Evolutionary conservation across 2,329 filamentous ascomycete genomes (phyloP), one percentile per base, ranked within the genome.

Genomic region (Arthroderma sp.): DNA sequence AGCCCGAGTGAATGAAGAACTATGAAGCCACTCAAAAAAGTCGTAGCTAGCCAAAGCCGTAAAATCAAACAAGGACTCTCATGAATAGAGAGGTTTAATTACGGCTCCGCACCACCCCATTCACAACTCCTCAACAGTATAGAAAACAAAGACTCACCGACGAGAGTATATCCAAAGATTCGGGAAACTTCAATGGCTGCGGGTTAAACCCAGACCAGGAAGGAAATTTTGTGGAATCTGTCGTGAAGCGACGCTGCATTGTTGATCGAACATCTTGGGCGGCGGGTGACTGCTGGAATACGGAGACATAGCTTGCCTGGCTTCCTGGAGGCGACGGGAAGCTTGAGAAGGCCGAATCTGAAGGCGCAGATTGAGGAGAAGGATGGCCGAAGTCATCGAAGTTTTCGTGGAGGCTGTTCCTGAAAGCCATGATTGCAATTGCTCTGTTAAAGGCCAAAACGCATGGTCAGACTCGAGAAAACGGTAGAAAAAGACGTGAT

Each of bases 171-270:
- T 75, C 73, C 48, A 70, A 49, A 40, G 69, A 68, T 59, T 78
- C 75, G 39, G 72, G 68, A 43, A 71, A 63, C 58, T 73, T 72
- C 48, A 67, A 62, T 43, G 72, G 62, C 56, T 74, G 69, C 60
- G 39, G 38, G 43, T 72, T 75, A 58, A 88, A 68, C 50, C 77
- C 75, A 47, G 74, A 77, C 66, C 85, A 70, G 61, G 83, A 86
- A 64, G 83, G 82, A 66, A 89, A 71, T 74, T 87, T 75, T 66
- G 86, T 74, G 68, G 85, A 80, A 68, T 94, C 93, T 47, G 88
- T 91, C 51, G 89, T 96, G 68, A 96, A 96, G 60, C 89, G 83
- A 59, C 89, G 82, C 66, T 88, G 86, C 61, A 96, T 73, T 56
- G 80, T 80, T 51, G 78, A 77, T 65, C 88, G 80, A 53, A 76